phyloP scores from a whole-genome alignment of 192 early-diverging fungal genomes.

The Gorgonomyces haynaldii region DNA sequence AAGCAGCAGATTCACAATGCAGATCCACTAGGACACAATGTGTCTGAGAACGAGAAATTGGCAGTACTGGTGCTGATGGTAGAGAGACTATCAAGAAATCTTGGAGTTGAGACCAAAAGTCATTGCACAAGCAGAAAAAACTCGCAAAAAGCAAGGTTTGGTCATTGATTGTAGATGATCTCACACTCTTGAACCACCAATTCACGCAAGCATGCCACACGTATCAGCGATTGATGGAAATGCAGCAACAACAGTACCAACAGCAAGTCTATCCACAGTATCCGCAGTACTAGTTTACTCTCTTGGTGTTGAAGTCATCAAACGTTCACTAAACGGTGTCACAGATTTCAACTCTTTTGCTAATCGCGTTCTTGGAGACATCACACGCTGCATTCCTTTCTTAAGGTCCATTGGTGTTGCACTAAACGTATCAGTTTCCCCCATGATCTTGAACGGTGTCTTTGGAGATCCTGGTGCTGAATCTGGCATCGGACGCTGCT shows the following conservation, averaged over 20 bases:
- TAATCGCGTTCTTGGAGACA: too few relatives aligned
- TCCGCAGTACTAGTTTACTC: conserved; percentile 9
- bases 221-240: conserved; percentile 60
- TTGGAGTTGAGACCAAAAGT: conserved; percentile 77
- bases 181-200: conserved; percentile 58
- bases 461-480: too few relatives aligned
- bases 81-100: conserved; percentile 62
- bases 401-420: too few relatives aligned
- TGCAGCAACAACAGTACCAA: conserved; percentile 3
- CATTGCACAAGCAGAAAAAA: conserved; percentile 71
- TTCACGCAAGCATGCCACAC: conserved; percentile 56
- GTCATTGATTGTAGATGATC: conserved; percentile 46
- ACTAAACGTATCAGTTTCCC: too few relatives aligned
- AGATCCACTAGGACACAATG: conserved; percentile 70
- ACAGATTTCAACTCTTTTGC: too few relatives aligned
- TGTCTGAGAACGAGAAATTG: conserved; percentile 79
- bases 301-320: too few relatives aligned
- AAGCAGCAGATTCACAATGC: conserved; percentile 59
- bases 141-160: conserved; percentile 72
- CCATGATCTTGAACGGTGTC: too few relatives aligned
- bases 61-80: conserved; percentile 31
- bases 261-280: conserved; percentile 8
- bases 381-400: too few relatives aligned
- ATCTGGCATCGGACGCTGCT: not conserved
- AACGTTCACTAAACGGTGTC: too few relatives aligned